Percentiles rank a stretch among this genome's conserved stretches.
Conservation (phyloP, 2,329 filamentous ascomycete genomes). For the Aspergillus ochraceoroseus region DNA sequence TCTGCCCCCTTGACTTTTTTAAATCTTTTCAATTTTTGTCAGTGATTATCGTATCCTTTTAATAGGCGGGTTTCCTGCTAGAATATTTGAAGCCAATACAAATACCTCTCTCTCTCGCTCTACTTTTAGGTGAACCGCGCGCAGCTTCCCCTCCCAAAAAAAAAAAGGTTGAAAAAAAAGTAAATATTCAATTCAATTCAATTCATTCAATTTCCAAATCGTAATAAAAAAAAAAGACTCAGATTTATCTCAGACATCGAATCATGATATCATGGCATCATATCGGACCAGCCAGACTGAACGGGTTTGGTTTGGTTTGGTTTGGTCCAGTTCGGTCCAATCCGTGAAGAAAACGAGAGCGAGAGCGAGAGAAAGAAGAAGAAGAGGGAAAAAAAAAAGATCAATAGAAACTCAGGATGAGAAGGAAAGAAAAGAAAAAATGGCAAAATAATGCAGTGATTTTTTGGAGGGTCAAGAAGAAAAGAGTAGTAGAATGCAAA, state of each 20-base stretch:
- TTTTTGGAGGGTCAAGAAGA: too few species aligned
- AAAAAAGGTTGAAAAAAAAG: background rate
- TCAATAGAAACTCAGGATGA: constrained; percentile 1
- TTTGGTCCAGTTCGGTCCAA: constrained; percentile 1
- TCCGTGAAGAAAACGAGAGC: background rate
- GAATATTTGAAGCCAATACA: background rate
- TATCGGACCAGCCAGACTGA: constrained; percentile 6
- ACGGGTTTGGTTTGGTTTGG: too few species aligned
- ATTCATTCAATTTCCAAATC: too few species aligned
- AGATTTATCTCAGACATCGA: constrained; percentile 9
- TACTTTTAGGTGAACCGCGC: too few species aligned
- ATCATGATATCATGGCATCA: constrained; percentile 13
- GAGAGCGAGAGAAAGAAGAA: background rate
- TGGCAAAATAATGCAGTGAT: background rate
- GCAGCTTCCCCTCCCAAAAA: too few species aligned
- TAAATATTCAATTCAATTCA: constrained; percentile 7
- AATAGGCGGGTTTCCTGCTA: background rate
- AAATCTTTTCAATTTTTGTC: background rate
- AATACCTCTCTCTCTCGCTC: background rate
- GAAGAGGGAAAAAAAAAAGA: background rate
- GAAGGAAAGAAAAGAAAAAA: constrained; percentile 3
- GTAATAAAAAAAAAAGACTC: constrained; percentile 12
- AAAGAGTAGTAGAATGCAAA: constrained; percentile 12
- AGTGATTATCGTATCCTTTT: background rate
- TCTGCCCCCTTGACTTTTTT: background rate